Evolutionary conservation across 108 stramenopile species (phyloP).

Genomic region (Cyclostephanos invisitatus): DNA sequence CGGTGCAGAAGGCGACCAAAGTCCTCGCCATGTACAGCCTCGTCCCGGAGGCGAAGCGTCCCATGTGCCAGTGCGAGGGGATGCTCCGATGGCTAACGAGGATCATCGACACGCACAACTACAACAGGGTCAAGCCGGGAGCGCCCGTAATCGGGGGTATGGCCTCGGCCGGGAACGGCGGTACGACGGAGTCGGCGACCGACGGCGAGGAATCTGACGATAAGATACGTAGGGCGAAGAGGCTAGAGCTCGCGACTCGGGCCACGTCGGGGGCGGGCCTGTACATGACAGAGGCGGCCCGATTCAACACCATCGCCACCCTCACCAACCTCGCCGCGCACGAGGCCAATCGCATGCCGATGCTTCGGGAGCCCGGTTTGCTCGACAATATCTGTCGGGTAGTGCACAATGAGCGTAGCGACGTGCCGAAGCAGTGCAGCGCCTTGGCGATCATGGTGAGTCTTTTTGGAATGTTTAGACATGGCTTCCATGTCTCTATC

Average conservation of each 20-base stretch:
- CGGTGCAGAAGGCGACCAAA: conserved; percentile 61
- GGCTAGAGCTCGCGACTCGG: conserved; percentile 29
- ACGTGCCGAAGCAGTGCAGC: conserved; percentile 58
- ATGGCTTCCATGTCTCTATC: not conserved
- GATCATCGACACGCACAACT: conserved; percentile 56
- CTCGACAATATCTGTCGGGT: conserved; percentile 53
- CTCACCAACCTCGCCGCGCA: conserved; percentile 57
- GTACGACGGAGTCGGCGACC: not conserved
- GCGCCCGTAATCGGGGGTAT: conserved; percentile 36
- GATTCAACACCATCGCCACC: conserved; percentile 58
- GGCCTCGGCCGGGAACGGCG: conserved; percentile 3
- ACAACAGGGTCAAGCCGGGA: conserved; percentile 47
- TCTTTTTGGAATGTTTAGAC: not conserved
- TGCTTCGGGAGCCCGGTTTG: conserved; percentile 38
- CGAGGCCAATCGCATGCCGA: conserved; percentile 54
- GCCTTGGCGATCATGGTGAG: conserved; percentile 55
- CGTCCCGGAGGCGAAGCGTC: conserved; percentile 56
- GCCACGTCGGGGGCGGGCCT: conserved; percentile 46
- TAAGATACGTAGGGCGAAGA: conserved; percentile 3
- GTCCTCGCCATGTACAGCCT: conserved; percentile 57
- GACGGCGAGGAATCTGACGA: conserved; percentile 3
- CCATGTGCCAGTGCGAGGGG: conserved; percentile 51
- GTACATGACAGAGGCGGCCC: conserved; percentile 59
- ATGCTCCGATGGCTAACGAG: conserved; percentile 50
- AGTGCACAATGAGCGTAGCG: conserved; percentile 52